Evolutionary conservation across 495 filamentous ascomycete genomes (phyloP).

Genomic region (Aspergillus biplanus): DNA sequence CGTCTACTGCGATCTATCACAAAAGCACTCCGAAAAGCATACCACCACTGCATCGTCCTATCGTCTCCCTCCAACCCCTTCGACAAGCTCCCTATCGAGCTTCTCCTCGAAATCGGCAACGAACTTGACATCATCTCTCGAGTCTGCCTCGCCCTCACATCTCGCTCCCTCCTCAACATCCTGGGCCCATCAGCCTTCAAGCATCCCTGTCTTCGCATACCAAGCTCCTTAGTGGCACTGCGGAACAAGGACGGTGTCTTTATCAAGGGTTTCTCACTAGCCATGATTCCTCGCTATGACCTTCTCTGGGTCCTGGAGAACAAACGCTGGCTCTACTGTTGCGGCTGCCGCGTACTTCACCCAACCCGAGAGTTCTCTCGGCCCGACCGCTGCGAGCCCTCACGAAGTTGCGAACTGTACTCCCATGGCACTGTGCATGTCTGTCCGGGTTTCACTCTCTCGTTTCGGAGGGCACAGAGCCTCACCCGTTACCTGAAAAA

Average conservation of each 20-base stretch:
- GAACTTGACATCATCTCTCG: background rate
- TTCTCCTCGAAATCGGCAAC: slow-evolving; percentile 8
- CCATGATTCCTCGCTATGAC: background rate
- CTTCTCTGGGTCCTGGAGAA: background rate
- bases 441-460: background rate
- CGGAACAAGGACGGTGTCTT: background rate
- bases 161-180: background rate
- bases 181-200: slow-evolving; percentile 3
- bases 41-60: background rate
- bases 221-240: background rate
- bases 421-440: background rate
- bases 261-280: background rate
- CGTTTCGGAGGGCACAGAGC: background rate
- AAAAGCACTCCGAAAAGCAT: no score
- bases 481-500: background rate
- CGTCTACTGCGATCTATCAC: no score
- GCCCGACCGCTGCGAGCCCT: background rate
- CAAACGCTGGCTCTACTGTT: slow-evolving; percentile 3
- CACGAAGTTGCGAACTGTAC: no score
- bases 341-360: background rate
- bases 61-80: background rate
- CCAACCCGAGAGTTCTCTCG: background rate
- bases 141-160: slow-evolving; percentile 4
- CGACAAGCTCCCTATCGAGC: background rate
- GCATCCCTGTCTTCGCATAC: background rate